A percentile compares a stretch with the other conserved stretches of the same genome.
phyloP scores from a whole-genome alignment of 1,139 yeast genomes.

The Pichia sp. region DNA sequence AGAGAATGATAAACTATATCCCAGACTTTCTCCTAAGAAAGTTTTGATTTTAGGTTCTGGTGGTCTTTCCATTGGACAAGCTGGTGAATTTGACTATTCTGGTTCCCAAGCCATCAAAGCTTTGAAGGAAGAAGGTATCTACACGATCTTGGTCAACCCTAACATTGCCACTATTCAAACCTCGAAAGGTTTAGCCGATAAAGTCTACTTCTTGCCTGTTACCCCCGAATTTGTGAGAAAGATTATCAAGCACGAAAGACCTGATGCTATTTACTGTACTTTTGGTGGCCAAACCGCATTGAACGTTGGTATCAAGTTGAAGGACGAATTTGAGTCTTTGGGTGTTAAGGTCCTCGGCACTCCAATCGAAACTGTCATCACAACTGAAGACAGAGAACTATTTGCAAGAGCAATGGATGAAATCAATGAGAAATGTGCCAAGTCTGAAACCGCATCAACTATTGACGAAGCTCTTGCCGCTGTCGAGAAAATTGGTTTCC shows the following conservation, averaged over 20 bases:
- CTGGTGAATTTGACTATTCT: conserved; percentile 98
- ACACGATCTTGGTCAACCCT: conserved; percentile 92
- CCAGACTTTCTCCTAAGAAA: conserved; percentile 81
- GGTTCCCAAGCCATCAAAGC: conserved; percentile 91
- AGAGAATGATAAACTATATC: conserved; percentile 70
- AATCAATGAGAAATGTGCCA: conserved; percentile 91
- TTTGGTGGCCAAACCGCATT: conserved; percentile 99
- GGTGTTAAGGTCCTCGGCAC: conserved; percentile 98
- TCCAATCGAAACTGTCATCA: conserved; percentile 89
- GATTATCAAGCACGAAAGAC: conserved; percentile 90
- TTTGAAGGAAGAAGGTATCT: conserved; percentile 93
- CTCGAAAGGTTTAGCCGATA: conserved; percentile 95
- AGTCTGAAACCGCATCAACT: conserved; percentile 78
- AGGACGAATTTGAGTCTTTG: conserved; percentile 86
- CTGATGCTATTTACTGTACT: conserved; percentile 95
- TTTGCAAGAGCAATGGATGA: conserved; percentile 94
- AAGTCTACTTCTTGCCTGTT: conserved; percentile 95
- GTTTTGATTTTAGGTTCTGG: conserved; percentile 97
- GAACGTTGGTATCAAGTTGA: conserved; percentile 89
- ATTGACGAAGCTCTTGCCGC: conserved; percentile 81
- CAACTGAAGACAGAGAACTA: conserved; percentile 96
- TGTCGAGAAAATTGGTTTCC: conserved; percentile 85
- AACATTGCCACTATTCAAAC: conserved; percentile 99
- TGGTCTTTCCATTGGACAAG: conserved; percentile 98
- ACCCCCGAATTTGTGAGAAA: conserved; percentile 94